Evolutionary conservation across 1,284 basidiomycete genomes (phyloP).

Genomic region (Trichosporon coremiiforme): DNA sequence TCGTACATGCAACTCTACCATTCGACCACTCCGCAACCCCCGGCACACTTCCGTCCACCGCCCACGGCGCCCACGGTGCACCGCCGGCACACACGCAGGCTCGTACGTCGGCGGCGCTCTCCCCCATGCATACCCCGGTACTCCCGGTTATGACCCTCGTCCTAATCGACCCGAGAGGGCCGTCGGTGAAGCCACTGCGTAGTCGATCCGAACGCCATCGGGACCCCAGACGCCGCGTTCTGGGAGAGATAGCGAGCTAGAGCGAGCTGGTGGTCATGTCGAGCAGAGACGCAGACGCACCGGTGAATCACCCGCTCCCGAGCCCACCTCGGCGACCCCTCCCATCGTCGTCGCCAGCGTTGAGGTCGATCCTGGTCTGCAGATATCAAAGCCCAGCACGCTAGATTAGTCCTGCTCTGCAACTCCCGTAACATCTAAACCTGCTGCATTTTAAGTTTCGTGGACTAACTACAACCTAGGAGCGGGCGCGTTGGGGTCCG

Average conservation of each 20-base stretch:
- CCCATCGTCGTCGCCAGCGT: not conserved
- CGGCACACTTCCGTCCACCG: not conserved
- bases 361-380: too few relatives aligned
- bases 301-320: not conserved
- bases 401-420: not conserved
- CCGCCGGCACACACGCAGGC: not conserved
- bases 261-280: not conserved
- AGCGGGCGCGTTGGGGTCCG: conserved; percentile 9
- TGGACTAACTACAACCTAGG: conserved; percentile 17
- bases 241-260: not conserved
- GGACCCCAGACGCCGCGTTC: conserved; percentile 9
- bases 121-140: not conserved
- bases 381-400: too few relatives aligned
- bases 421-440: conserved; percentile 6
- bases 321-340: not conserved
- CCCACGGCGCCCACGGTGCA: conserved; percentile 1
- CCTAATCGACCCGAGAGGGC: not conserved
- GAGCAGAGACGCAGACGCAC: too few relatives aligned
- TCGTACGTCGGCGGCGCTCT: not conserved
- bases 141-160: not conserved
- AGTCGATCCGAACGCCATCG: conserved; percentile 10
- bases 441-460: conserved; percentile 15
- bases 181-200: not conserved
- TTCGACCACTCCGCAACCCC: not conserved
- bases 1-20: too few relatives aligned